These are phyloP conservation scores for Neurospora sp. DNA, from an alignment of 495 filamentous ascomycete species.

Conservation along the genomic window DNA sequence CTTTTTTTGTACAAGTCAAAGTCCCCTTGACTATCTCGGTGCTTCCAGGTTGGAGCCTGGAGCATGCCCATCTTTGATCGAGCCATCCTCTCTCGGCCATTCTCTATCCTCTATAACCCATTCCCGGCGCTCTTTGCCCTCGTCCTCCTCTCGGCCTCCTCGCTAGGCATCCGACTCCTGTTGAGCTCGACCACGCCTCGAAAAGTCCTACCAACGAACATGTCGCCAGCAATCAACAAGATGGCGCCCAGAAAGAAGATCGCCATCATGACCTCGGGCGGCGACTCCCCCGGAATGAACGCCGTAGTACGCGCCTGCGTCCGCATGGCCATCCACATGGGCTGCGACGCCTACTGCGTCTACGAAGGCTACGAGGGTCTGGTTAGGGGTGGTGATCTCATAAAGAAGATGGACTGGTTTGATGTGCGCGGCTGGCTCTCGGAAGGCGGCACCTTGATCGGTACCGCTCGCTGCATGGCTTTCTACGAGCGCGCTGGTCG, in stretches of 20 bases:
- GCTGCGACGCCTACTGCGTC: conserved; percentile 80
- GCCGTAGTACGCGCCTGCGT: conserved; percentile 88
- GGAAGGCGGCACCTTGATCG: conserved; percentile 93
- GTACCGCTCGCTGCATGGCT: conserved; percentile 79
- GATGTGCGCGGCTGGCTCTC: conserved; percentile 93
- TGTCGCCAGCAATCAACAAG: conserved; percentile 5
- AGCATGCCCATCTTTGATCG: conserved; percentile 15
- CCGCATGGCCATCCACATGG: conserved; percentile 77
- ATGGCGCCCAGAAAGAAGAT: conserved; percentile 63
- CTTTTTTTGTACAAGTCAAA: neutral
- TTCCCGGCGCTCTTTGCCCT: conserved; percentile 16
- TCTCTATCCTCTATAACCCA: conserved; percentile 13
- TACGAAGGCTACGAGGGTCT: conserved; percentile 96
- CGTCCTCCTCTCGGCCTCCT: conserved; percentile 13
- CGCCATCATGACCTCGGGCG: conserved; percentile 91
- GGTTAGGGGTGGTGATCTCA: conserved; percentile 79
- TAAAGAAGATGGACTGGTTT: conserved; percentile 80
- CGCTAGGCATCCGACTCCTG: conserved; percentile 6
- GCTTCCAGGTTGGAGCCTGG: conserved; percentile 15
- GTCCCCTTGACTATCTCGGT: neutral
- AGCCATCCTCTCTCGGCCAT: conserved; percentile 13
- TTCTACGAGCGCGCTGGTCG: conserved; percentile 84
- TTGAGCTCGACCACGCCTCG: neutral
- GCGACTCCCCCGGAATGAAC: conserved; percentile 98
- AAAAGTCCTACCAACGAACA: neutral